Conservation (phyloP, 2,329 filamentous ascomycete genomes). For the Bipolaris victoriae region DNA sequence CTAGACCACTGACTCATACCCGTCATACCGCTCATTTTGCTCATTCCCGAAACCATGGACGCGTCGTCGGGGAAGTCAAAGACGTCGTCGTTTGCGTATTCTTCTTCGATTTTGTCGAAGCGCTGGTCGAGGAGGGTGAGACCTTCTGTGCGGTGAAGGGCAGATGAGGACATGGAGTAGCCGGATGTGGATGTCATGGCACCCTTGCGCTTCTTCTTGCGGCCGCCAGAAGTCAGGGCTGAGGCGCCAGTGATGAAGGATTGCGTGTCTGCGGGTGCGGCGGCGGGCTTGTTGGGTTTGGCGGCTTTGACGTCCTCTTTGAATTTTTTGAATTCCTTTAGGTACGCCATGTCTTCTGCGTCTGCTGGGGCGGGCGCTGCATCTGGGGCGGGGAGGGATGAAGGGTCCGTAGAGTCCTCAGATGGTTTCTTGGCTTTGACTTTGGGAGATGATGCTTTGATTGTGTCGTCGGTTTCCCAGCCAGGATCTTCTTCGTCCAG, state of each 20-base stretch:
- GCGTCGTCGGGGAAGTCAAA: constrained; percentile 51
- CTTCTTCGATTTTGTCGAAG: constrained; percentile 88
- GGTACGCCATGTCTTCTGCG: constrained; percentile 76
- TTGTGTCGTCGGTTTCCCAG: constrained; percentile 94
- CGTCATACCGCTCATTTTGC: constrained; percentile 50
- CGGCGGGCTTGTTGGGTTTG: constrained; percentile 51
- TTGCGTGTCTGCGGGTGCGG: constrained; percentile 68
- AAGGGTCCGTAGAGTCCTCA: constrained; percentile 58
- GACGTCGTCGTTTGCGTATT: constrained; percentile 62
- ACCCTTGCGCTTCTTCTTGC: constrained; percentile 93
- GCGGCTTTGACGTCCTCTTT: constrained; percentile 72
- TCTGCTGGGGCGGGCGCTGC: constrained; percentile 44
- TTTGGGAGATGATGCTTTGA: constrained; percentile 63
- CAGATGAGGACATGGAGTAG: constrained; percentile 92
- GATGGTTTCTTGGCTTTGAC: constrained; percentile 46
- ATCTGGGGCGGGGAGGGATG: constrained; percentile 41
- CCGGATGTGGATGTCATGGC: constrained; percentile 85
- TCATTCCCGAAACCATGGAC: constrained; percentile 57
- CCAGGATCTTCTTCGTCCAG: constrained; percentile 72
- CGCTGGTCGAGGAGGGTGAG: constrained; percentile 83
- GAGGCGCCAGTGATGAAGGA: constrained; percentile 75
- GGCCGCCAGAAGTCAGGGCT: constrained; percentile 70
- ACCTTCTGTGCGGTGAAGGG: constrained; percentile 85
- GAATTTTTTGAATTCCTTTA: constrained; percentile 92
- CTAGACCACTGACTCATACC: constrained; percentile 45